Evolutionary conservation across 2,329 filamentous ascomycete species (phyloP), one percentile per base, ranked within the genome.

Genomic region (Epichloe glyceriae): DNA sequence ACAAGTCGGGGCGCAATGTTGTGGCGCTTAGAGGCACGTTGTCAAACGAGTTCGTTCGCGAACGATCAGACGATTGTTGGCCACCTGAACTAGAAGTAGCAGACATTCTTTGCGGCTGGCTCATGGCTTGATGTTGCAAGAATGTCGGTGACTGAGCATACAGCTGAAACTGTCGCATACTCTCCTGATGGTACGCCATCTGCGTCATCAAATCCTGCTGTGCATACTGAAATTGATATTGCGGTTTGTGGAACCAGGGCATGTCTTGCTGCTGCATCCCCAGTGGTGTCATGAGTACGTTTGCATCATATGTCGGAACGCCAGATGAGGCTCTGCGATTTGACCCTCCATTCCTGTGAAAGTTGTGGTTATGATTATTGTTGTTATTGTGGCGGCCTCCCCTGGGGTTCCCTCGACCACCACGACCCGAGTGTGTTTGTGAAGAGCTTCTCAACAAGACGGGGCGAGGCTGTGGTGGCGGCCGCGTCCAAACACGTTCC

Each of bases 31-130:
- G 61, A 5, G 80, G 79, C 17, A 76, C 71, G 50, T 76, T 80
- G 58, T 84, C 80, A 58, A 83, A 79, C 12, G 79, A 83, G 59
- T 77, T 80, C 6, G 79, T 82, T 54, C 80, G 73, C 38, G 78
- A 76, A 55, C 80, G 67, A 58, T 79, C 72, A 33, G 66, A 60
- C 49, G 72, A 61, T 34, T 60, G 63, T 35, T 64, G 62, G 3
- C 53, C 58, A 3, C 52, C 57, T 1, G 61, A 56, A 8, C 53
- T 56, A 7, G 59, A 55, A 22, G 49, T 59, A n/a, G 57, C 53
- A 37, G 63, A 57, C 43, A 64, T 51, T 35, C 62, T 57, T 49
- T 64, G 63, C 33, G 60, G 58, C 58, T 71, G 67, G 19, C 60
- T 57, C 54, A 67, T 55, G 20, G 58, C 57, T 49, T 69, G 67